phyloP scores from a whole-genome alignment of 352 stramenopile species.

The Halophytophthora polymorphica region DNA sequence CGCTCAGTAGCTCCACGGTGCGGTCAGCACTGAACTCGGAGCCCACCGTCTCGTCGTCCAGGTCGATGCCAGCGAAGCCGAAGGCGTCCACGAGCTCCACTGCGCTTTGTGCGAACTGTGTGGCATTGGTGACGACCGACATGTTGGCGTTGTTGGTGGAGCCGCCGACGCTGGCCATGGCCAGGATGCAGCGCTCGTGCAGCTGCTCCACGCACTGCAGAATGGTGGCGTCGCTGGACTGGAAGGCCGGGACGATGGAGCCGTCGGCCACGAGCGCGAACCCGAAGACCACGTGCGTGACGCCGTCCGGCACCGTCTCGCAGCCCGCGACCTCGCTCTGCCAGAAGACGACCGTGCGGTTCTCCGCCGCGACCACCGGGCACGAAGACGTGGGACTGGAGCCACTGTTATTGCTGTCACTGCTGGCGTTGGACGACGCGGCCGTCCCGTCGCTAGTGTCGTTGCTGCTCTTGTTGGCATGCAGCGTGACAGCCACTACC shows the following conservation, averaged over 20 bases:
- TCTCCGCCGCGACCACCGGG: slow-evolving; percentile 28
- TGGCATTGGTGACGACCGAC: slow-evolving; percentile 34
- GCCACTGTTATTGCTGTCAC: slow-evolving; percentile 5
- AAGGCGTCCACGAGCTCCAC: slow-evolving; percentile 54
- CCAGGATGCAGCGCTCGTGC: slow-evolving; percentile 54
- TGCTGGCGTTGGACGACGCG: slow-evolving; percentile 1
- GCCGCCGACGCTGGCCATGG: slow-evolving; percentile 61
- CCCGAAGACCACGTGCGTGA: slow-evolving; percentile 73
- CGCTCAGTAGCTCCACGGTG: slow-evolving; percentile 43
- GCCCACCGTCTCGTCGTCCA: slow-evolving; percentile 77
- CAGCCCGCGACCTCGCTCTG: slow-evolving; percentile 74
- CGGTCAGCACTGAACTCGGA: slow-evolving; percentile 46
- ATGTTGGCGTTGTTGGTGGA: slow-evolving; percentile 74
- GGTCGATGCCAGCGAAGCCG: slow-evolving; percentile 65
- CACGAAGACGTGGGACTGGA: slow-evolving; percentile 19
- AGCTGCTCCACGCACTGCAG: slow-evolving; percentile 54
- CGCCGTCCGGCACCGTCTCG: slow-evolving; percentile 60
- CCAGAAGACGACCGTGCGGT: slow-evolving; percentile 78
- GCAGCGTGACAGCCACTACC: slow-evolving; percentile 32
- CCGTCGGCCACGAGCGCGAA: slow-evolving; percentile 67
- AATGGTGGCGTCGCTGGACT: slow-evolving; percentile 55
- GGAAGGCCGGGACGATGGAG: slow-evolving; percentile 49
- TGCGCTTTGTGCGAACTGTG: slow-evolving; percentile 50
- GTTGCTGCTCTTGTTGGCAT: slow-evolving; percentile 21
- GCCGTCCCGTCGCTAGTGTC: background rate